Percentiles rank a stretch among this genome's conserved stretches.
phyloP scores from a whole-genome alignment of 495 filamentous ascomycete species.

The Aspergillus cavernicola region DNA sequence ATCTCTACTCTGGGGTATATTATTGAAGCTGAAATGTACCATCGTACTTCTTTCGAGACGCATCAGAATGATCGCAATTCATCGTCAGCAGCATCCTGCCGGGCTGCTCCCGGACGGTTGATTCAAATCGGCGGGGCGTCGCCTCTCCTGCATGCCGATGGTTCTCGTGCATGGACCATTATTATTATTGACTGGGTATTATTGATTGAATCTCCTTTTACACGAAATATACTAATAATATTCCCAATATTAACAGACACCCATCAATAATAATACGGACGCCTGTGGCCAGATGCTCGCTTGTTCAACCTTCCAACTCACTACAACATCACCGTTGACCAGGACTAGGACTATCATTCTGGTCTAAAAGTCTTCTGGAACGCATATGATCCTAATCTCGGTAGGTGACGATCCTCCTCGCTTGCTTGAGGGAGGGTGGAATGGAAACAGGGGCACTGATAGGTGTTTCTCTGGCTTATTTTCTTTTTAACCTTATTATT shows the following conservation, averaged over 20 bases:
- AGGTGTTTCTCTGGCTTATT: neutral
- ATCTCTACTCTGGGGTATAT: too few relatives aligned
- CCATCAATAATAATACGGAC: conserved; percentile 15
- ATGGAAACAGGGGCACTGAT: neutral
- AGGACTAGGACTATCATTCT: too few relatives aligned
- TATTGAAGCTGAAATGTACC: too few relatives aligned
- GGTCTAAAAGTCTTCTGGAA: neutral
- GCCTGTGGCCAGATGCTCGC: conserved; percentile 14
- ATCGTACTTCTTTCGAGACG: too few relatives aligned
- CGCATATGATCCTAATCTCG: conserved; percentile 2
- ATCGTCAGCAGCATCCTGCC: conserved; percentile 17
- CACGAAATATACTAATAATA: conserved; percentile 16
- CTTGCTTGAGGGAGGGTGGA: neutral
- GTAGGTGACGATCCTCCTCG: neutral
- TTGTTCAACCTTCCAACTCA: conserved; percentile 3
- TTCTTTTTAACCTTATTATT: conserved; percentile 5
- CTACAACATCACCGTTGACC: too few relatives aligned
- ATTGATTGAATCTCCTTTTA: conserved; percentile 11
- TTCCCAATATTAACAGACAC: neutral
- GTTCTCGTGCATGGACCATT: conserved; percentile 24
- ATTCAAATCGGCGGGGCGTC: conserved; percentile 27
- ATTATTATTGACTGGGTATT: conserved; percentile 12
- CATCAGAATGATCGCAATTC: neutral
- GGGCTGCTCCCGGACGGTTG: conserved; percentile 25
- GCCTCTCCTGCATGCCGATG: conserved; percentile 24